These are phyloP conservation scores for Suhomyces kunorum DNA, from an alignment of 1,139 yeast genomes.

Conservation along the genomic window DNA sequence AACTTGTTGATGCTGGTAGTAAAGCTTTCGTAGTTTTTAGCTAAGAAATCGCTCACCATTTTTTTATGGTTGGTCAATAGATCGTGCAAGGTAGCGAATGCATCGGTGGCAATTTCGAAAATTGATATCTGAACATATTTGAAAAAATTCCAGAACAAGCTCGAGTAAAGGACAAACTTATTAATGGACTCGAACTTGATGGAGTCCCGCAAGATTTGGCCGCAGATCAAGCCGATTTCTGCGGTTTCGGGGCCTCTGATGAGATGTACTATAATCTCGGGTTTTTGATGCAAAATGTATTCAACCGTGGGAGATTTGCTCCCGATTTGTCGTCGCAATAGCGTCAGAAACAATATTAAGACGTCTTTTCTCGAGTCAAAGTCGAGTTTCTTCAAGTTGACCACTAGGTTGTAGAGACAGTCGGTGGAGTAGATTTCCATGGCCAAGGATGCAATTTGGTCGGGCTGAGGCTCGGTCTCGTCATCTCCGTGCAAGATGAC, in stretches of 20 bases:
- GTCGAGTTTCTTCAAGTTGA: constrained; percentile 63
- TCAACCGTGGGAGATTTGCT: constrained; percentile 85
- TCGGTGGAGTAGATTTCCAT: constrained; percentile 78
- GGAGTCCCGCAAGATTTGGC: constrained; percentile 83
- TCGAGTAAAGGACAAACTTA: constrained; percentile 52
- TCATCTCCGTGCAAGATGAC: constrained; percentile 75
- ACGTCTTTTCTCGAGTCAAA: constrained; percentile 91
- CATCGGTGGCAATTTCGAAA: constrained; percentile 89
- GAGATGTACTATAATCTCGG: constrained; percentile 62
- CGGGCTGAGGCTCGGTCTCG: constrained; percentile 69
- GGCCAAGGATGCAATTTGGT: constrained; percentile 69
- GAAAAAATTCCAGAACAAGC: constrained; percentile 79
- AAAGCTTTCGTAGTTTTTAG: constrained; percentile 55
- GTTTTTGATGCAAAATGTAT: constrained; percentile 61
- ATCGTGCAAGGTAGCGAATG: constrained; percentile 75
- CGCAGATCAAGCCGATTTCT: constrained; percentile 74
- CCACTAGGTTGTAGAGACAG: constrained; percentile 60
- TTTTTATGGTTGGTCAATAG: constrained; percentile 68
- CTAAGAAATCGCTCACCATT: constrained; percentile 68
- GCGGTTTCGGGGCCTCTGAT: constrained; percentile 70
- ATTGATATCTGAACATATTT: constrained; percentile 72
- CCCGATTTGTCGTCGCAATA: constrained; percentile 79
- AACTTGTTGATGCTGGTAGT: constrained; percentile 63
- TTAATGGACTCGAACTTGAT: constrained; percentile 76
- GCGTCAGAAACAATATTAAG: constrained; percentile 66